Conservation (phyloP, 75 land plant species). For the Larix kaempferi region DNA sequence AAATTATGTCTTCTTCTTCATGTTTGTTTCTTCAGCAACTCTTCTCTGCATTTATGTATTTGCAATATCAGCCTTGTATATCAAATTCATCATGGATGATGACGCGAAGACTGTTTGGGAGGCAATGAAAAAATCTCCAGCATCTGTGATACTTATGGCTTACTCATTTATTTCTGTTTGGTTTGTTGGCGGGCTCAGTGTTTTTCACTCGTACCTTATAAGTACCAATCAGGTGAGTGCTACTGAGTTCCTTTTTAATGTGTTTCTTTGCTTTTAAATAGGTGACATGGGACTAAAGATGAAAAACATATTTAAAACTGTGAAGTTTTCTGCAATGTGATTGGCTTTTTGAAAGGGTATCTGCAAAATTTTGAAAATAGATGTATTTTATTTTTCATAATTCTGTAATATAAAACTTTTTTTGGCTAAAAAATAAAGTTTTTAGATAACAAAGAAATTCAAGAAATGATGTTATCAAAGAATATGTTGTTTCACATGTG, state of each 20-base stretch:
- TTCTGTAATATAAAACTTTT: too few relatives aligned
- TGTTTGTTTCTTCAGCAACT: constrained; percentile 71
- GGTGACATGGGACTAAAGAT: background rate
- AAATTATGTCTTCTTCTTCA: constrained; percentile 78
- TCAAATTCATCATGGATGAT: constrained; percentile 75
- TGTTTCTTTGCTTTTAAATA: background rate
- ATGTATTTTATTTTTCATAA: too few relatives aligned
- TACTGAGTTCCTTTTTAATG: background rate
- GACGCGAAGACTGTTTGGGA: constrained; percentile 64
- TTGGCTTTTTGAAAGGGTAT: background rate
- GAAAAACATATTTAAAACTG: background rate
- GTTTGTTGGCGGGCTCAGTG: constrained; percentile 93
- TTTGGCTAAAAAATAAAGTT: too few relatives aligned
- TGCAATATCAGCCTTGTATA: constrained; percentile 71
- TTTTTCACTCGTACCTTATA: constrained; percentile 80
- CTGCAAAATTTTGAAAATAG: too few relatives aligned
- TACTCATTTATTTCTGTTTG: constrained; percentile 74
- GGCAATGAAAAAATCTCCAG: constrained; percentile 75
- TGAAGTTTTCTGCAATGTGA: background rate
- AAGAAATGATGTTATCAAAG: too few relatives aligned
- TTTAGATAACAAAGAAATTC: too few relatives aligned
- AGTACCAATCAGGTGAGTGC: constrained; percentile 70
- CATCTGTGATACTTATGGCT: constrained; percentile 66
- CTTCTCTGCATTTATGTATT: constrained; percentile 80
- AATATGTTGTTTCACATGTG: too few relatives aligned